Evolutionary conservation across 2,329 filamentous ascomycete genomes (phyloP).

Genomic region (Fusarium buxicola): DNA sequence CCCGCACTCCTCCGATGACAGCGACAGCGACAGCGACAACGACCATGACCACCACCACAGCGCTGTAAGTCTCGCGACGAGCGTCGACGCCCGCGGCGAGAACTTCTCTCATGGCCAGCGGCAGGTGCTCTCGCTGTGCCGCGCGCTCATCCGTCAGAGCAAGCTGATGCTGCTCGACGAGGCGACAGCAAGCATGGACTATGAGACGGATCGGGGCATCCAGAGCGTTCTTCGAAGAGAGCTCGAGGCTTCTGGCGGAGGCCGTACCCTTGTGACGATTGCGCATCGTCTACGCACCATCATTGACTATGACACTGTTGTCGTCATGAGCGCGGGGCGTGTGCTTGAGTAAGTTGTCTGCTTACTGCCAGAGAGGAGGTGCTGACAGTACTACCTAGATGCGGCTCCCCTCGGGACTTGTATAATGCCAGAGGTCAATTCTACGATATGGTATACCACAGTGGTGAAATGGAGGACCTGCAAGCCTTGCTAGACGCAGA

Average conservation of each 20-base stretch:
- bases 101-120: conserved; percentile 70
- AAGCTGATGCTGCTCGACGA: conserved; percentile 69
- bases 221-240: conserved; percentile 64
- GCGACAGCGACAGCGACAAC: conserved; percentile 41
- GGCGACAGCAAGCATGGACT: conserved; percentile 70
- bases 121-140: conserved; percentile 68
- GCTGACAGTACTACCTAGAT: conserved; percentile 44
- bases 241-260: conserved; percentile 57
- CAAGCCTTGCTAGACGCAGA: conserved; percentile 49
- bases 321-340: conserved; percentile 66
- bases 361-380: not conserved
- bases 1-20: conserved; percentile 52
- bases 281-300: conserved; percentile 69
- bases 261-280: conserved; percentile 67
- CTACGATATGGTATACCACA: conserved; percentile 67
- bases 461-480: conserved; percentile 63
- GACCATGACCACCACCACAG: conserved; percentile 24
- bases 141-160: conserved; percentile 65
- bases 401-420: conserved; percentile 60
- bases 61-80: conserved; percentile 55
- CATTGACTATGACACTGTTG: conserved; percentile 68
- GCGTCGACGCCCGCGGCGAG: conserved; percentile 64
- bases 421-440: conserved; percentile 60
- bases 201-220: conserved; percentile 67
- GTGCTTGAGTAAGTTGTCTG: conserved; percentile 61